Evolutionary conservation across 1,284 basidiomycete species (phyloP), one percentile per base, ranked within the genome.

Genomic region (Xerocomus minutiporus): DNA sequence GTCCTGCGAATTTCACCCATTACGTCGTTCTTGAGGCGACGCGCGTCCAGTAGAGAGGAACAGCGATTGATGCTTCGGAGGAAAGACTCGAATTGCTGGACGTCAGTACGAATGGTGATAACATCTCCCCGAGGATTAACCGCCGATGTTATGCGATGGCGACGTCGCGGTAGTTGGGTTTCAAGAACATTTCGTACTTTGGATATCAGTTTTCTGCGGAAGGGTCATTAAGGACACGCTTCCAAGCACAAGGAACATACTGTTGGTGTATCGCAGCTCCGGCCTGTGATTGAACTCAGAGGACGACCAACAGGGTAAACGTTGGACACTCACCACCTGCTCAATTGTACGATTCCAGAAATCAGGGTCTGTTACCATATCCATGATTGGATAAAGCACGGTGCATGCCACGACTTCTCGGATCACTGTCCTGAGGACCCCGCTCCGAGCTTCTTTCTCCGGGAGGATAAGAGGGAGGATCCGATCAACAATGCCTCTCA

Each of bases 291-390:
- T 26, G 32, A 54, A 55, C 23, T 59, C 8, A 59, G 53, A 46
- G 34, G 26, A 20, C 20, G 25, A 40, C 9, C 31, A 25, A 28
- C 13, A 9, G n/a, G 12, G 11, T 42, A 17, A 35, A 20, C 28
- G 25, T 9, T 28, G 35, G 46, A 26, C 34, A 76, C 86, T 68
- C 70, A 91, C 91, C 71, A 91, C 80, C 72, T 94, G 87, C 67
- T 97, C 94, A 50, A 98, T 90, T 44, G 85, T 81, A 51, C 84
- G 78, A 71, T 98, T 98, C 93, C 94, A 97, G 60, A 97, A 97
- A 69, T 98, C 96, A 15, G 93, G 91, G 66, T 98, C 95, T 46
- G 89, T 81, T 42, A 98, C 66, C 84, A 95, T 90, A 51, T 97
- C 91, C 75, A 97, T 86, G 51, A 96, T 70, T 3, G 95, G 93